Base-by-base conservation (phyloP, 116 monocot genomes). In the Trichopus zeylanicus region DNA sequence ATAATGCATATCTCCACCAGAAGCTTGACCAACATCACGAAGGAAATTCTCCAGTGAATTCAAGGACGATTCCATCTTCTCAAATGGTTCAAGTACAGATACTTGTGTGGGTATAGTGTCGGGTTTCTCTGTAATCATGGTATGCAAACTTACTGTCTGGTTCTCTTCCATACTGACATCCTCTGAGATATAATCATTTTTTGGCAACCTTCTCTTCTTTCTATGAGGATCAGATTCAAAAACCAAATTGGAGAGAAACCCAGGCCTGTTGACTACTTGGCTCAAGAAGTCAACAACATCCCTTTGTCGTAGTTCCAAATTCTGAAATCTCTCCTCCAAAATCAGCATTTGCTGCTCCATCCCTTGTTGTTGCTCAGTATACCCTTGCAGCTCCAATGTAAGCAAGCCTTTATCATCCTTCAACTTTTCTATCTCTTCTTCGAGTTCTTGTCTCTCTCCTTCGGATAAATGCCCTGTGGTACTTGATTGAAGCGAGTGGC, bases 31-130 rank as follows among this genome's bases (percentile, higher is more conserved):
- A 4, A 77, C 87, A 46, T 59, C 56, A 19, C 49, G 74, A 26
- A 91, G 73, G 16, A 97, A 67, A 26, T 55, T 78, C 61, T 97
- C 97, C 73, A 97, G 73, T 6, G 81, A 84, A 65, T 70, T 73
- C 57, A 97, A 73, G 26, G 91, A 84, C 18, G 85, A 79, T 49
- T 97, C 91, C 81, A 97, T 84, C 76, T 75, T 81, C 39, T 83
- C 86, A 63, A 86, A 89, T 55, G 89, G 78, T 42, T 88, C 85
- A 0, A 65, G 65, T 55, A 78, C 77, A 16, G 42, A 42, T 16
- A 13, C 42, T 2, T 42, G 42, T 3, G n/a, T 1, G 18, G n/a
- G n/a, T 23, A 58, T 7, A 39, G 15, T n/a, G 12, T 68, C 76
- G 5, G 61, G 20, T 3, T 53, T 67, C 25, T 67, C 79, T 27